A percentile compares a stretch with the other conserved stretches of the same genome.
Evolutionary conservation across 2,329 filamentous ascomycete genomes (phyloP).

Genomic region (Paramyrothecium sp.): DNA sequence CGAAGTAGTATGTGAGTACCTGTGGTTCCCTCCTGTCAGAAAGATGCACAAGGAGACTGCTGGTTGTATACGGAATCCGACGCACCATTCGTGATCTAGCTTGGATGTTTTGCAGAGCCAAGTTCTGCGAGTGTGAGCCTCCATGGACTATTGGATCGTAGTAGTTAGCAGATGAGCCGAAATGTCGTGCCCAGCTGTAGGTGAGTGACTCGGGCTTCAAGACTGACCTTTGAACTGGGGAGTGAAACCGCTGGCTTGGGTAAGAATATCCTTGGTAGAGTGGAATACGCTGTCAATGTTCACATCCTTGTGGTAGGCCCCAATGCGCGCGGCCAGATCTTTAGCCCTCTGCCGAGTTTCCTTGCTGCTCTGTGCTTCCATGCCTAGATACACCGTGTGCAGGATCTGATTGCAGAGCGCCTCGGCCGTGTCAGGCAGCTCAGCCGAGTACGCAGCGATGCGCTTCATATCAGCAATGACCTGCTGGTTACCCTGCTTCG

Average conservation of each 20-base stretch:
- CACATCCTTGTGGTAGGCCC: slow-evolving; percentile 58
- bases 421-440: slow-evolving; percentile 51
- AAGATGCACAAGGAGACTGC: too few relatives aligned
- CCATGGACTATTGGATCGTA: slow-evolving; percentile 42
- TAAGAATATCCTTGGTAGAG: neutral
- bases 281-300: slow-evolving; percentile 41
- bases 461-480: slow-evolving; percentile 19
- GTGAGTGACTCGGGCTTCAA: too few relatives aligned
- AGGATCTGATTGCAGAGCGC: slow-evolving; percentile 48
- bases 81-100: slow-evolving; percentile 64
- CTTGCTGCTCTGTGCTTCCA: slow-evolving; percentile 60
- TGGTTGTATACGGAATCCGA: slow-evolving; percentile 21
- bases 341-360: slow-evolving; percentile 68
- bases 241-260: neutral
- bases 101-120: slow-evolving; percentile 59
- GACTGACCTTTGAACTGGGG: neutral
- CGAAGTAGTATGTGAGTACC: slow-evolving; percentile 3
- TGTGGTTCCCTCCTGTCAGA: too few relatives aligned
- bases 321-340: slow-evolving; percentile 60
- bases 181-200: too few relatives aligned
- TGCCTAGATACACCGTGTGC: slow-evolving; percentile 56
- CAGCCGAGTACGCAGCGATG: slow-evolving; percentile 14
- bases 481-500: slow-evolving; percentile 29
- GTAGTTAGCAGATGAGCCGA: too few relatives aligned
- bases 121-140: slow-evolving; percentile 53